These are phyloP conservation scores for Eucalyptus tenuipes DNA, from an alignment of 345 rosid genomes.

Conservation along the genomic window DNA sequence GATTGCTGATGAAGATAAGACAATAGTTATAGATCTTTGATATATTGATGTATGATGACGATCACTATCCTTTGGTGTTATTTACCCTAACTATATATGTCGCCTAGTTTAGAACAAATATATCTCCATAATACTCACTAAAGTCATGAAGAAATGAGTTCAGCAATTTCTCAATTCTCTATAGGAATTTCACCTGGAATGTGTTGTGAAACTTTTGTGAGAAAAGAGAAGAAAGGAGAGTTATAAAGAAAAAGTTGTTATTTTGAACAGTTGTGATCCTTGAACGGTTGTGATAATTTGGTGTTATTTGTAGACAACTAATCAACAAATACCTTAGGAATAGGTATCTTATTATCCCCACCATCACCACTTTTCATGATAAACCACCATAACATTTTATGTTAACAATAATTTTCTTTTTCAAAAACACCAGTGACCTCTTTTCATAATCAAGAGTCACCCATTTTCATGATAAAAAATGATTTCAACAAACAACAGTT, in stretches of 20 bases:
- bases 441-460: background rate
- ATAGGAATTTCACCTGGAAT: too few relatives aligned
- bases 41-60: background rate
- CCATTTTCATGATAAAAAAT: background rate
- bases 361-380: background rate
- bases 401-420: background rate
- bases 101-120: background rate
- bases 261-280: background rate
- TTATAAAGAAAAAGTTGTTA: too few relatives aligned
- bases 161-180: too few relatives aligned
- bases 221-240: background rate
- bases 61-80: background rate
- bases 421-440: background rate
- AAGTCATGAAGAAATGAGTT: background rate
- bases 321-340: background rate
- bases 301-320: background rate
- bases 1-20: background rate
- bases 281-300: too few relatives aligned
- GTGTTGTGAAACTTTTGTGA: background rate
- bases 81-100: background rate
- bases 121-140: too few relatives aligned
- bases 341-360: background rate
- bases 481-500: background rate
- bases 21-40: background rate
- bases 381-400: background rate